A percentile compares a stretch with the other conserved stretches of the same genome.
phyloP scores from a whole-genome alignment of 371 early-diverging fungal genomes.

The Blakeslea trispora region DNA sequence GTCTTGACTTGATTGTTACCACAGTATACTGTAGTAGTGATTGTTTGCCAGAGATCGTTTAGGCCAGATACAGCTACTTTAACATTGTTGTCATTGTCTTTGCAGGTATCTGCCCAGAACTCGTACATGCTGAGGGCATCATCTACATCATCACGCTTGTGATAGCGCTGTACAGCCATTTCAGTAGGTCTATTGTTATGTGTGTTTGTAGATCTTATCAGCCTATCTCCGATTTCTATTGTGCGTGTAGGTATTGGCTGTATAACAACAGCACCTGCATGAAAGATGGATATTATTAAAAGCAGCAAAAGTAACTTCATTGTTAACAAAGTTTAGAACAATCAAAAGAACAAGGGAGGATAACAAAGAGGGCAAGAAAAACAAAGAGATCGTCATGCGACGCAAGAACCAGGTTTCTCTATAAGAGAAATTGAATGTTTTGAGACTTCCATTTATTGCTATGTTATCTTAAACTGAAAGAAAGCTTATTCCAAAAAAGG shows the following conservation, averaged over 20 bases:
- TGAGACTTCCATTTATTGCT: conserved; percentile 17
- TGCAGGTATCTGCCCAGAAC: conserved; percentile 27
- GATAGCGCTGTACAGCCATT: background rate
- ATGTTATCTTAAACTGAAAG: background rate
- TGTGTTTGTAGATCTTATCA: background rate
- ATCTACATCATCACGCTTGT: conserved; percentile 26
- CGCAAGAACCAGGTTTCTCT: background rate
- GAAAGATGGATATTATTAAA: background rate
- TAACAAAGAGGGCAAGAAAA: background rate
- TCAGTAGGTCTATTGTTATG: conserved; percentile 10
- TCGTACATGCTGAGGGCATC: conserved; percentile 31
- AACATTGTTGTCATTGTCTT: conserved; percentile 10
- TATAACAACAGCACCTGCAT: conserved; percentile 14
- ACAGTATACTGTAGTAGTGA: conserved; percentile 32
- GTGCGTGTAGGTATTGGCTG: conserved; percentile 18
- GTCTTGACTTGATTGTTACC: conserved; percentile 28
- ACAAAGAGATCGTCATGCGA: conserved; percentile 7
- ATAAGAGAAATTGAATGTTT: conserved; percentile 19
- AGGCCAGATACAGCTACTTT: conserved; percentile 22
- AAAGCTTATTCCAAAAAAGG: too few species aligned
- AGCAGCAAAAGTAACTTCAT: conserved; percentile 6
- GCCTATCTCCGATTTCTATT: conserved; percentile 1
- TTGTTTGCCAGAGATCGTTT: conserved; percentile 28
- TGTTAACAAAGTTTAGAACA: background rate
- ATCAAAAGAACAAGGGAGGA: background rate